Evolutionary conservation across 768 basidiomycete genomes (phyloP), one percentile per base, ranked within the genome.

Genomic region (Macrolepiota dolichaula): DNA sequence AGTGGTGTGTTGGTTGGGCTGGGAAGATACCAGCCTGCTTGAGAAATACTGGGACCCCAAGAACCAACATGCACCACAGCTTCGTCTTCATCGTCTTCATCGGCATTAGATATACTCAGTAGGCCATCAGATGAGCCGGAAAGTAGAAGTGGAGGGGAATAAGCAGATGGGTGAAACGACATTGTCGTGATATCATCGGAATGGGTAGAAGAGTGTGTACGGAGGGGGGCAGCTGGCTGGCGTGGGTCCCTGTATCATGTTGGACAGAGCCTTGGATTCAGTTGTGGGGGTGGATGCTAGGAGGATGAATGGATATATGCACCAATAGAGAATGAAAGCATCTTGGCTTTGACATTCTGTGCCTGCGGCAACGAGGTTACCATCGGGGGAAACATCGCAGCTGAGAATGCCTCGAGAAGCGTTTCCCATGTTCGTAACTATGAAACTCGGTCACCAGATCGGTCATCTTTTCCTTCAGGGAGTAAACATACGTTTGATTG

Each of bases 121-220:
- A 97, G 76, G 2, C 95, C 95, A 64, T 98, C 95, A 0, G 92
- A 85, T 0, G 92, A 94, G 0, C 85, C 85, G 5, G 93, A 92
- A n/a, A 96, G 80, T 4, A 96, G 71, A 35, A 86, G 40, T 5
- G 15, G 13, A 38, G 57, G 42, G 13, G 59, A 37, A n/a, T 35
- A 54, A 12, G 49, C 53, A 7, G 55, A 57, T 0, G 74, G 67
- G 0, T 75, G 76, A 52, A 80, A 75, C 59, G 91, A 91, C 56
- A 96, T 72, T 4, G 84, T 79, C 0, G 95, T 96, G 59, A 98
- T 85, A 68, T 98, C 95, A 72, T 98, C 95, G 2, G 94, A 96
- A 69, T 98, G 95, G 0, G 93, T 94, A 2, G 90, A 92, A 3
- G 84, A 76, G 72, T 97, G 94, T n/a, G 77, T 79, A 35, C 91